Evolutionary conservation across 257 asterid genomes (phyloP).

Genomic region (Solanum corneliomulleri): DNA sequence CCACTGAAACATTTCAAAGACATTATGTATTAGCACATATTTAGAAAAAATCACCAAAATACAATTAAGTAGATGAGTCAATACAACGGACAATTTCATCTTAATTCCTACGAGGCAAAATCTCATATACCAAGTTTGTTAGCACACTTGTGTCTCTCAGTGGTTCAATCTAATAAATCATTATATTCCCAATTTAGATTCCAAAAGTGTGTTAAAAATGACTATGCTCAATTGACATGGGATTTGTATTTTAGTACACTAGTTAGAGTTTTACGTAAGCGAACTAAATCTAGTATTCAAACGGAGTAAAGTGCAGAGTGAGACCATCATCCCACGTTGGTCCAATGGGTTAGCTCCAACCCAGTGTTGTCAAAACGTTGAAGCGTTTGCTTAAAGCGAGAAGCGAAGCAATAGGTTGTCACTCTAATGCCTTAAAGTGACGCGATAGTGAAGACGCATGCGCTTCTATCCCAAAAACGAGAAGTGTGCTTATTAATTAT

Average conservation of each 20-base stretch:
- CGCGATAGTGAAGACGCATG: neutral
- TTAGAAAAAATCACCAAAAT: neutral
- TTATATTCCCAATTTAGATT: neutral
- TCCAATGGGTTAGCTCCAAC: neutral
- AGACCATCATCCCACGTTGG: neutral
- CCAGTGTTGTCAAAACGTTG: neutral
- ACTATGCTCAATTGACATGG: neutral
- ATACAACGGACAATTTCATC: neutral
- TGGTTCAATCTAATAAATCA: neutral
- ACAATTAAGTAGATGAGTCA: neutral
- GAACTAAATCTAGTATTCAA: neutral
- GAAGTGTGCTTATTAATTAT: neutral
- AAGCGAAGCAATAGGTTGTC: neutral
- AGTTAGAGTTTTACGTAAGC: neutral
- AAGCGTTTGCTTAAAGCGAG: neutral
- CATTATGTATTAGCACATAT: neutral
- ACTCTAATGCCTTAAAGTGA: neutral
- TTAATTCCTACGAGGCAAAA: neutral
- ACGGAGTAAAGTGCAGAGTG: no score
- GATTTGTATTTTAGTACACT: neutral
- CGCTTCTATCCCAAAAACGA: neutral
- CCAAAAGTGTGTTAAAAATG: neutral
- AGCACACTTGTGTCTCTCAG: neutral
- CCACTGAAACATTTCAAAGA: neutral
- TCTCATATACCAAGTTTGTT: neutral